A percentile compares a stretch with the other conserved stretches of the same genome.
These are phyloP conservation scores for Neurospora sp. DNA, from an alignment of 495 filamentous ascomycete species.

Conservation along the genomic window DNA sequence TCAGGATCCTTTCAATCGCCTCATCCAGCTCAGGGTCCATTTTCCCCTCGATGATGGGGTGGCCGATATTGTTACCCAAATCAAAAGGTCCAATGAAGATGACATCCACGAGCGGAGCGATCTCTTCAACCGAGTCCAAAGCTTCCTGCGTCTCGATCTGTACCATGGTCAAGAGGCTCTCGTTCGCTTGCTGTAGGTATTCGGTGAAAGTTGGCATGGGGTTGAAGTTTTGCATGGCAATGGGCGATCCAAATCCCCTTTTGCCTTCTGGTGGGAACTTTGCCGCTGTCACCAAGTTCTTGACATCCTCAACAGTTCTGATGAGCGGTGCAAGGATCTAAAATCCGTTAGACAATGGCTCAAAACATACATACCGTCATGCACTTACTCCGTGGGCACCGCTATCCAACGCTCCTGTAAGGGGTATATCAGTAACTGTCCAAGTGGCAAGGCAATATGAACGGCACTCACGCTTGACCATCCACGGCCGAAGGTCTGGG, in stretches of 20 bases:
- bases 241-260: conserved; percentile 59
- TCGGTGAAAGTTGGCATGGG: conserved; percentile 44
- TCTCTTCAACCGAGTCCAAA: conserved; percentile 58
- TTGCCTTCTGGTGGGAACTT: conserved; percentile 58
- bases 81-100: conserved; percentile 75
- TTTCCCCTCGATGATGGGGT: conserved; percentile 52
- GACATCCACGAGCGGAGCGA: conserved; percentile 64
- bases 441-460: neutral
- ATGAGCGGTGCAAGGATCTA: conserved; percentile 56
- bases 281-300: conserved; percentile 45
- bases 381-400: conserved; percentile 53
- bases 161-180: conserved; percentile 58
- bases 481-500: conserved; percentile 55
- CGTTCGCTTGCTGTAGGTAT: conserved; percentile 69
- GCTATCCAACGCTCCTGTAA: conserved; percentile 52
- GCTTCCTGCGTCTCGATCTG: conserved; percentile 78
- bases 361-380: neutral
- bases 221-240: conserved; percentile 53
- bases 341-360: conserved; percentile 7
- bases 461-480: conserved; percentile 54
- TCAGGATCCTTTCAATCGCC: conserved; percentile 54
- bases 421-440: conserved; percentile 1
- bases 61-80: conserved; percentile 64
- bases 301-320: conserved; percentile 53
- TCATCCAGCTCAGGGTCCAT: conserved; percentile 55